Base-by-base conservation (phyloP, 768 basidiomycete species). In the Hypholoma fasciculare region DNA sequence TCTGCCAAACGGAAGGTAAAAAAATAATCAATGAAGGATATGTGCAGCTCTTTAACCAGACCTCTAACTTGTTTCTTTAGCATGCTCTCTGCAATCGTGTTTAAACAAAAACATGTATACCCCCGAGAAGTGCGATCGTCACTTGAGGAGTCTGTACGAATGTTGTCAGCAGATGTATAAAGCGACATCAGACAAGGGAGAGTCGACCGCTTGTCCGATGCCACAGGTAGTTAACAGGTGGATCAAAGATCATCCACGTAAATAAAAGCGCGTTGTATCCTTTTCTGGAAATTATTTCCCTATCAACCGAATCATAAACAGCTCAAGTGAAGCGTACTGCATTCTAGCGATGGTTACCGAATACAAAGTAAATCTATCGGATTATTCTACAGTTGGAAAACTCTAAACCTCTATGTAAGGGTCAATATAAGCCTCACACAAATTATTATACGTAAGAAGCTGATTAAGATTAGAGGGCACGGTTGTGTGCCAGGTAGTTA, bases 121-220 rank as follows among this genome's bases (percentile, higher is more conserved):
- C 4, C 87, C 85, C 0, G 86, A 88, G 19, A 83, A 78, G 58
- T 90, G 88, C 63, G 74, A 83, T 43, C 65, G 71, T 6, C 65
- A 76, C 7, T 65, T 88, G 20, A 74, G 78, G 42, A 73, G 69
- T 27, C 74, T 90, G 9, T 89, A 89, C 65, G 52, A 63, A 58
- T 89, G 88, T 59, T 90, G 88, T 63, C 73, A 78, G 44, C 52
- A 65, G 27, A 79, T 88, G 75, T 84, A 88, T 67, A 70, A 77
- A 7, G 51, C 59, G 19, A 75, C 71, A 4, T 72, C 71, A 1
- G 71, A 59, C 14, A 65, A 72, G 38, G 76, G 71, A 7, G 73
- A 78, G 56, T 84, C 85, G 4, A 83, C 84, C 0, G 83, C 85
- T 0, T 89, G 88, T 67, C 87, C 88, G 0, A 76, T 77, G 61